Evolutionary conservation across 331 rosid species (phyloP).

Genomic region (Stylosanthes scabra): DNA sequence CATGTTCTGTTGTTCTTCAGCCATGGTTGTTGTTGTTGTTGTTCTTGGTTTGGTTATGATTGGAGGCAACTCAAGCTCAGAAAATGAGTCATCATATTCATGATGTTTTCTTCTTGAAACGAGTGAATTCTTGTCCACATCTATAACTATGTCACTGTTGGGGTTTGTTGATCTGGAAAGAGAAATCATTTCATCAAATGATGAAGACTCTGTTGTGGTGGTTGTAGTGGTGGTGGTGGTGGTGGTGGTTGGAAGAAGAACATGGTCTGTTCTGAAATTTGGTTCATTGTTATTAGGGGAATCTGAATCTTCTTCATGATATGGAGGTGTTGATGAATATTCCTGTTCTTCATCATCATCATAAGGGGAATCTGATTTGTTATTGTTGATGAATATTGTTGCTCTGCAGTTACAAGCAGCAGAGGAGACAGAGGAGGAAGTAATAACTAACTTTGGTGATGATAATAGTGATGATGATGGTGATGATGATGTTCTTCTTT

Average conservation of each 20-base stretch:
- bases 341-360: conserved; percentile 21
- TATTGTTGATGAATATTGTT: too few species aligned
- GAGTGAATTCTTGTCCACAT: conserved; percentile 52
- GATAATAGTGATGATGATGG: too few species aligned
- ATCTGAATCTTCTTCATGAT: conserved; percentile 40
- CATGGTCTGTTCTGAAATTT: conserved; percentile 71
- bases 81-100: conserved; percentile 46
- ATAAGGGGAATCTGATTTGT: too few species aligned
- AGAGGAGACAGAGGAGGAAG: conserved; percentile 52
- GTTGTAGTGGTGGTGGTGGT: too few species aligned
- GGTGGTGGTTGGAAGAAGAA: conserved; percentile 35
- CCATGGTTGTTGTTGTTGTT: too few species aligned
- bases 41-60: conserved; percentile 55
- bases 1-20: conserved; percentile 4
- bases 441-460: conserved; percentile 28
- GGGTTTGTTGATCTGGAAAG: conserved; percentile 42
- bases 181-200: conserved; percentile 51
- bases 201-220: conserved; percentile 46
- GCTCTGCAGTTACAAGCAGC: conserved; percentile 53
- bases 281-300: conserved; percentile 31
- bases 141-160: conserved; percentile 53
- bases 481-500: conserved; percentile 10
- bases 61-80: conserved; percentile 64
- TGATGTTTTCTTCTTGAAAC: conserved; percentile 32
- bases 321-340: conserved; percentile 44